Evolutionary conservation across 2,329 filamentous ascomycete genomes (phyloP).

Genomic region (Xylariomycetidae sp.): DNA sequence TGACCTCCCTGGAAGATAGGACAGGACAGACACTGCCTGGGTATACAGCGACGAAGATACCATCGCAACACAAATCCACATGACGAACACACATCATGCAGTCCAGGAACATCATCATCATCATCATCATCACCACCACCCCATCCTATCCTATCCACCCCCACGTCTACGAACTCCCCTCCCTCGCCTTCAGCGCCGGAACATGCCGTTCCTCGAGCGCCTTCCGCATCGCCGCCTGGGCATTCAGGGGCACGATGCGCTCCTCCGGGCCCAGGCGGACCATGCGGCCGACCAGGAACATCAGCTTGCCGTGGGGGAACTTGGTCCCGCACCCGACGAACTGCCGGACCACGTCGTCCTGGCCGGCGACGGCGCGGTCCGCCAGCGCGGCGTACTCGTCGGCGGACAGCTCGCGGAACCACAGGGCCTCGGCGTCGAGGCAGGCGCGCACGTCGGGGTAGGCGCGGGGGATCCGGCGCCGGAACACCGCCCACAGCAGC

Average conservation of each 20-base stretch:
- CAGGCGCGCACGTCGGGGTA: slow-evolving; percentile 33
- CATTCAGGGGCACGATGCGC: slow-evolving; percentile 46
- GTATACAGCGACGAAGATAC: too few relatives aligned
- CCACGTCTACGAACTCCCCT: slow-evolving; percentile 1
- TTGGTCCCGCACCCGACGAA: slow-evolving; percentile 26
- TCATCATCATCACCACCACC: too few relatives aligned
- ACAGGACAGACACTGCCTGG: too few relatives aligned
- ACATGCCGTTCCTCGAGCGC: slow-evolving; percentile 23
- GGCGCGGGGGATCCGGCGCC: slow-evolving; percentile 36
- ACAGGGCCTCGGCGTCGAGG: slow-evolving; percentile 42
- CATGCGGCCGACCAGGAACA: slow-evolving; percentile 56
- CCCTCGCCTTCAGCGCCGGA: slow-evolving; percentile 9
- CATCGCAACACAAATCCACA: too few relatives aligned
- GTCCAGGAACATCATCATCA: too few relatives aligned
- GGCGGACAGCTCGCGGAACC: slow-evolving; percentile 46
- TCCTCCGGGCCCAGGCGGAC: slow-evolving; percentile 48
- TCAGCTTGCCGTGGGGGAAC: slow-evolving; percentile 52
- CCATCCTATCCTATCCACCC: background rate
- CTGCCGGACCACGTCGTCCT: slow-evolving; percentile 40
- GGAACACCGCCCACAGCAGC: slow-evolving; percentile 46
- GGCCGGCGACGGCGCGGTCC: slow-evolving; percentile 35
- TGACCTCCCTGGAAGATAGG: too few relatives aligned
- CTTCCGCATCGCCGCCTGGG: slow-evolving; percentile 39
- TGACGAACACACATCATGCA: too few relatives aligned
- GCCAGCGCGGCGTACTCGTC: slow-evolving; percentile 45